Evolutionary conservation across 2,329 filamentous ascomycete genomes (phyloP), one percentile per base, ranked within the genome.

Genomic region (Cryphonectria radicalis): DNA sequence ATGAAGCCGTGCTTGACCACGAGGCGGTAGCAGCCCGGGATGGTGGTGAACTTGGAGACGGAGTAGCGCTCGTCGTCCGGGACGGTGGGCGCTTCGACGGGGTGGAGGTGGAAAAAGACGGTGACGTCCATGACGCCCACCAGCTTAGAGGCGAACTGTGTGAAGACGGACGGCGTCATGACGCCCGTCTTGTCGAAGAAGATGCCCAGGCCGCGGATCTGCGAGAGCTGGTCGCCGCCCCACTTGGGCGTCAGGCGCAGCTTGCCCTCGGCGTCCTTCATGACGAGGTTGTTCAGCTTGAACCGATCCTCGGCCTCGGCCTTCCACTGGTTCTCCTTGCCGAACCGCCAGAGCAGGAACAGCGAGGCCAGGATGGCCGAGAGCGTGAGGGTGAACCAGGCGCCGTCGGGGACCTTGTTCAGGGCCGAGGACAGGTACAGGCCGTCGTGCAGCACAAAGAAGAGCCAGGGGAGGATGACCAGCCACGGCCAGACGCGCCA

Each of bases 141-240:
- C 73, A 93, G 89, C 77, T 93, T 93, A 55, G 85, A 87, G 8
- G 93, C 83, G 77, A 93, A 94, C 69, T 93, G 90, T 2, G 88
- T 88, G 78, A 92, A 93, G 17, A 91, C 90, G 19, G 85, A 86
- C 0, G 90, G 91, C 0, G 89, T 89, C 19, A 87, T 86, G 43
- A 88, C 85, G 53, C 92, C 91, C 1, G 88, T 86, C 79, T 94
- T 94, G 80, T 94, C 92, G 78, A 94, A 93, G 82, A 93, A 94
- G 68, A 94, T 89, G 1, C 90, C 92, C 17, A 87, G 85, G 55
- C 84, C 92, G 73, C 82, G 83, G 72, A 87, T 86, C 0, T 81
- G 81, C 50, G 82, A 84, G 25, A 84, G 75, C 25, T 77, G 74
- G 11, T 82, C 83, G 57, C 82, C 81, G 62, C 83, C 83, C 80